Conservation (phyloP, 108 stramenopile genomes). For the Nannochloropsis gaditana region DNA sequence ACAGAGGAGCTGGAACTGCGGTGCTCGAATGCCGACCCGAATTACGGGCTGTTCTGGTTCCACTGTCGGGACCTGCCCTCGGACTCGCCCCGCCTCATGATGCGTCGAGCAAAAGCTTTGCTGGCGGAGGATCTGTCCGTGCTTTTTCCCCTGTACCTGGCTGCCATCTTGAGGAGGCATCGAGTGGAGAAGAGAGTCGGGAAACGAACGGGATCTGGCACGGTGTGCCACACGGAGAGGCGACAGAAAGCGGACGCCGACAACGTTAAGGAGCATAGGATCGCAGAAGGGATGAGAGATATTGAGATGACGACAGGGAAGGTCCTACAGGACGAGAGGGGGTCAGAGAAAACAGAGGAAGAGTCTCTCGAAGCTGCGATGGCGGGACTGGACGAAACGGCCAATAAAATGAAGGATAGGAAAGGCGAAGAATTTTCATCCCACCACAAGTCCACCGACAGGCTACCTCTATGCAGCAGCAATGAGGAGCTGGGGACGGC, state of each 20-base stretch:
- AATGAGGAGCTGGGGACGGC: background rate
- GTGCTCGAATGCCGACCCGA: conserved; percentile 81
- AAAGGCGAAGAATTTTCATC: too few species aligned
- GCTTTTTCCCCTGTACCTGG: background rate
- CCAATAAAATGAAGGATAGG: too few species aligned
- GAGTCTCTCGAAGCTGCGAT: background rate
- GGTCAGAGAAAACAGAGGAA: background rate
- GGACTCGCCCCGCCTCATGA: conserved; percentile 64
- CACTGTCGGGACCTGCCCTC: conserved; percentile 69
- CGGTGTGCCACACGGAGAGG: too few species aligned
- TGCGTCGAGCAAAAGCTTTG: background rate
- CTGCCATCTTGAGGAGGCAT: background rate
- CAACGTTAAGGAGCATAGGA: too few species aligned
- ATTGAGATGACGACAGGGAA: background rate
- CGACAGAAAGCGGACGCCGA: too few species aligned
- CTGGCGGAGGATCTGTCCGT: background rate
- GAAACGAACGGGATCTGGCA: too few species aligned
- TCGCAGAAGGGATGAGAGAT: background rate
- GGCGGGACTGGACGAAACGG: too few species aligned
- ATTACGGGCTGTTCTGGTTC: conserved; percentile 93
- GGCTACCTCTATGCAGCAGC: too few species aligned
- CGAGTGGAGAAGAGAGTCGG: background rate
- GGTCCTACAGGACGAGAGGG: background rate
- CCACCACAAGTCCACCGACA: too few species aligned
- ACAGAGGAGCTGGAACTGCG: conserved; percentile 64